Evolutionary conservation across 192 early-diverging fungal genomes (phyloP).

Genomic region (Coemansia sp.): DNA sequence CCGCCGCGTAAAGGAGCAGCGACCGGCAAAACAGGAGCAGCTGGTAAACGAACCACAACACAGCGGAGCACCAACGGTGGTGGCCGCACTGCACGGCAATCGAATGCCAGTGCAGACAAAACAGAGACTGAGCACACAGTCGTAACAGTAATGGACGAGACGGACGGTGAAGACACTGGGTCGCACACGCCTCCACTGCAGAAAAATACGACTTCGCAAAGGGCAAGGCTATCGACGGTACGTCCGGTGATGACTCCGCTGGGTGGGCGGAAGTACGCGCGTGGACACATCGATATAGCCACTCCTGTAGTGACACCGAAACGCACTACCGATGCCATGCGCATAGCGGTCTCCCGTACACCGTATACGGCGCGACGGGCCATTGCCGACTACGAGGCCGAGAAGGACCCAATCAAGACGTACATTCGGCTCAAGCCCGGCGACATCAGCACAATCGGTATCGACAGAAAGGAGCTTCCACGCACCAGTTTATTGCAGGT

Average conservation of each 20-base stretch:
- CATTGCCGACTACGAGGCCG: constrained; percentile 40
- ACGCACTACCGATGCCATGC: constrained; percentile 20
- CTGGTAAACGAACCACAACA: neutral
- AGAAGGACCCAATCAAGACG: constrained; percentile 51
- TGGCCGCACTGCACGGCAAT: neutral
- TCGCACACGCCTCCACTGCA: neutral
- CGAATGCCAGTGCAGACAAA: neutral
- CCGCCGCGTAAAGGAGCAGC: constrained; percentile 7
- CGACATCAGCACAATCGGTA: constrained; percentile 3
- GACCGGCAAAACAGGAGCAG: neutral
- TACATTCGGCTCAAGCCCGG: constrained; percentile 49
- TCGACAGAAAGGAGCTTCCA: neutral
- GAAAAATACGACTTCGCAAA: neutral
- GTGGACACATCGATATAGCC: constrained; percentile 23
- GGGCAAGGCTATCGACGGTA: neutral
- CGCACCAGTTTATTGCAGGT: constrained; percentile 31
- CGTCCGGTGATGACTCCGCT: constrained; percentile 37
- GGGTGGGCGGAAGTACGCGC: constrained; percentile 41
- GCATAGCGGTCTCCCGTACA: constrained; percentile 35
- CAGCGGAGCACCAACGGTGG: neutral
- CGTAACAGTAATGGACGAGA: no score
- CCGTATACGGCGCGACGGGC: constrained; percentile 47
- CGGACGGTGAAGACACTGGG: neutral
- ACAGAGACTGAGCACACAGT: neutral
- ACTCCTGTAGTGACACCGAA: constrained; percentile 5